Evolutionary conservation across 164 flowering plant genomes (phyloP), one percentile per base, ranked within the genome.

Genomic region (Houttuynia cordata): DNA sequence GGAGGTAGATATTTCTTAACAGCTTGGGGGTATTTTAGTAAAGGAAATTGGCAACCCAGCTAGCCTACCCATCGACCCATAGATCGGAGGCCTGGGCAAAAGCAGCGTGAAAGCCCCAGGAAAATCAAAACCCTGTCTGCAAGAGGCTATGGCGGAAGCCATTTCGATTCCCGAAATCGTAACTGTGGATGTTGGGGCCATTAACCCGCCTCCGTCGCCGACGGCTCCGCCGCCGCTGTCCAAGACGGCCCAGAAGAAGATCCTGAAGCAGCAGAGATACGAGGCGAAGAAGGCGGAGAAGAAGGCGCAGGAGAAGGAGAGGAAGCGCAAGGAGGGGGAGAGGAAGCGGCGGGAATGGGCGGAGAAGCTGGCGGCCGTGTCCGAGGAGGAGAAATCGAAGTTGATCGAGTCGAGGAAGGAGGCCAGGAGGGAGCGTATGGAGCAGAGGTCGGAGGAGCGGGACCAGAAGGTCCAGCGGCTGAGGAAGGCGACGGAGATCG

Each of bases 221-320:
- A 14, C 51, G 25, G 61, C n/a, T 12, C 57, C 64, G 23, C 41
- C 70, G 7, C 59, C 70, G 1, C 73, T 86, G 14, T 92, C 98
- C 10, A 92, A 92, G 67, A 87, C 56, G 50, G 94, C 97, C 10
- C 81, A 79, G 62, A 93, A 86, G 81, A 86, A 74, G 80, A 83
- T 81, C 17, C 54, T 81, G 62, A 87, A 83, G 79, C 88, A 79
- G 73, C 84, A 84, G 73, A 66, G 62, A n/a, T 81, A 42, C 69
- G 97, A 84, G 57, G 86, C 76, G 51, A 93, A 77, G 79, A 89
- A 87, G 68, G 86, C 83, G 0, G 84, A 89, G 90, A 86, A 75
- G 68, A 93, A 90, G 64, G 91, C 88, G 1, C 65, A 51, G 53
- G 58, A 49, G 50, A 87, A 90, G 52, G 94, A 83, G 76, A 83